Base-by-base conservation (phyloP, 108 stramenopile genomes). In the Seminavis robusta region DNA sequence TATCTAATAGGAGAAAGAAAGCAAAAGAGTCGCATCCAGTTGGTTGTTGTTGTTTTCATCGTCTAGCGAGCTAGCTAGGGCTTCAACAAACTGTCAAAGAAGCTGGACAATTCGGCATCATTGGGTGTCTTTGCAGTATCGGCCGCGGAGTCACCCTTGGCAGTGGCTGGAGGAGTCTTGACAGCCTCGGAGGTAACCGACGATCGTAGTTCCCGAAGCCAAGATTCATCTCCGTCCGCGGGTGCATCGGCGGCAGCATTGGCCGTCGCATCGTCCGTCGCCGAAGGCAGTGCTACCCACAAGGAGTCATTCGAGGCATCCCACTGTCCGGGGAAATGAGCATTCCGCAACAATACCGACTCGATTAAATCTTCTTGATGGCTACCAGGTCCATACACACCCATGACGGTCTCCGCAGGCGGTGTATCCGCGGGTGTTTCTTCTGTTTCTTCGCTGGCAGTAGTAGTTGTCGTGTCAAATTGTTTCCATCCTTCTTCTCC, bases 281-380 rank as follows among this genome's bases (percentile, higher is more conserved):
- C n/a, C n/a, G 70, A 57, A 7, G 91, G 87, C 34, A 93, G 51
- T 24, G 88, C 88, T 46, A 61, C 67, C 66, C 68, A 76, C 43
- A 93, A 60, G 61, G 69, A 65, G 59, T 87, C 84, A 45, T 71
- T 86, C 42, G 37, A 45, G 19, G 92, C 92, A 63, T 93, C 87
- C 92, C 92, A 93, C 29, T 76, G 65, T 34, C 92, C 92, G 4
- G 88, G 81, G 57, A 79, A 88, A 16, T 78, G 75, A 29, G 92
- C 92, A 56, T 81, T 85, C 17, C 92, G 77, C 56, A 89, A 59
- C 44, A 75, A 59, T 0, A 84, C 83, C 7, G 69, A 71, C 52
- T 80, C 79, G 49, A 93, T 81, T 46, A 89, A 59, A 32, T 93
- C 92, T 36, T 73, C 72, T 47, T 93, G 84, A 44, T 88, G 80